phyloP scores from a whole-genome alignment of 495 filamentous ascomycete species.

The Amorphotheca resinae region DNA sequence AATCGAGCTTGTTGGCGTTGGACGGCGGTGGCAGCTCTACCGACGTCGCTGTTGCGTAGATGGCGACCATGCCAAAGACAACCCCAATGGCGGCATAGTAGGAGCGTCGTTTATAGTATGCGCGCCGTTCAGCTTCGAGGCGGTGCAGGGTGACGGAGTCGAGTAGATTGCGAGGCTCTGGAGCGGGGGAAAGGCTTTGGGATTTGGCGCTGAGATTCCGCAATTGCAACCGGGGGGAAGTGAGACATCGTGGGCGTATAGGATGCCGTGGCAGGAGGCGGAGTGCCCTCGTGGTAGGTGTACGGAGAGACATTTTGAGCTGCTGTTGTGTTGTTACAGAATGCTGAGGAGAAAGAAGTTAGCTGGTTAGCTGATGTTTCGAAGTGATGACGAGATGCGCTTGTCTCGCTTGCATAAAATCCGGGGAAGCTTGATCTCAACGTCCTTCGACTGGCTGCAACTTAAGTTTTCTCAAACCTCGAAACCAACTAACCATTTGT shows the following conservation, averaged over 20 bases:
- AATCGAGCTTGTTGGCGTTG: constrained; percentile 27
- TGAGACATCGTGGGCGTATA: constrained; percentile 2
- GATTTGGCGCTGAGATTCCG: neutral
- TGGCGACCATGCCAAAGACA: constrained; percentile 33
- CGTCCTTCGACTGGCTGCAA: no score
- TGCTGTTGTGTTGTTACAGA: neutral
- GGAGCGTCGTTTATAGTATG: constrained; percentile 33
- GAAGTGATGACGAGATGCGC: no score
- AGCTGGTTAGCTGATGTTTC: no score
- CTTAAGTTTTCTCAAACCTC: no score
- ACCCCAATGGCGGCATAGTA: constrained; percentile 35
- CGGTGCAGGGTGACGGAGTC: constrained; percentile 35
- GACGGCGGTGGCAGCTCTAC: constrained; percentile 18
- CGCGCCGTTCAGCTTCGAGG: constrained; percentile 26
- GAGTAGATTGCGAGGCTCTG: constrained; percentile 6
- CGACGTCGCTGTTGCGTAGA: constrained; percentile 33
- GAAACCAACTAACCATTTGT: no score
- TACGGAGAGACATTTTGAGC: constrained; percentile 13
- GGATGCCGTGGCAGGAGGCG: neutral
- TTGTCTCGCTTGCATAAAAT: no score
- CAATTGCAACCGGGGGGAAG: neutral
- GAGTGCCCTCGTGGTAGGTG: constrained; percentile 2
- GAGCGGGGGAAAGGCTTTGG: no score
- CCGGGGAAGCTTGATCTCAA: neutral
- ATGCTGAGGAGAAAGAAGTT: no score